These are phyloP conservation scores for Mycocentrospora acerina DNA, from an alignment of 2,329 filamentous ascomycete species.

Conservation along the genomic window DNA sequence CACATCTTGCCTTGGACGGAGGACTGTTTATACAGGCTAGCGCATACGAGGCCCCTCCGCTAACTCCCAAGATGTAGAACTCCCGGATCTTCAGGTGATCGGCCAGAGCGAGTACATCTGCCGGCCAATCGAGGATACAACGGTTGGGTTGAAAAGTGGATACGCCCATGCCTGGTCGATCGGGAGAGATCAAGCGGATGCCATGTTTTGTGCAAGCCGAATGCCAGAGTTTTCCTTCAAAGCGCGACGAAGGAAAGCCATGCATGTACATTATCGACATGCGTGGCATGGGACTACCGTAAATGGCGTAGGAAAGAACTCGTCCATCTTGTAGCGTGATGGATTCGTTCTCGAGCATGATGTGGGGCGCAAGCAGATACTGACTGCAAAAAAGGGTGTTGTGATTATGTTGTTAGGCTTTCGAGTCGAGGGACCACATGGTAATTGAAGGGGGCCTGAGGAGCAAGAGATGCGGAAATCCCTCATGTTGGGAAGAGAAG, in stretches of 20 bases:
- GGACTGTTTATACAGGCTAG: constrained; percentile 49
- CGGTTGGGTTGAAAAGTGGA: constrained; percentile 44
- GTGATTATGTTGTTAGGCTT: too few relatives aligned
- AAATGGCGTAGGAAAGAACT: constrained; percentile 48
- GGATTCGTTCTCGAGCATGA: constrained; percentile 27
- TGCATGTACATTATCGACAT: constrained; percentile 47
- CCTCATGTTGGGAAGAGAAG: too few relatives aligned
- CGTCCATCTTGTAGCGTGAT: constrained; percentile 41
- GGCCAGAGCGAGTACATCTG: constrained; percentile 46
- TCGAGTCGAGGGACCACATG: too few relatives aligned
- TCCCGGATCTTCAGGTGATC: constrained; percentile 42
- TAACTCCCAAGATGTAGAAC: constrained; percentile 50
- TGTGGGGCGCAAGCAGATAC: too few relatives aligned
- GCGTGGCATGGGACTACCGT: constrained; percentile 46
- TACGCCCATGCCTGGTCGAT: constrained; percentile 49
- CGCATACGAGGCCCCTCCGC: constrained; percentile 52
- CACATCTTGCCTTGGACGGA: constrained; percentile 28
- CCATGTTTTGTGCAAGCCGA: constrained; percentile 34
- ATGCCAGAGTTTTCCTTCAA: constrained; percentile 43
- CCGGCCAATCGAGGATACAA: constrained; percentile 45
- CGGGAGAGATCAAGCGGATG: constrained; percentile 45
- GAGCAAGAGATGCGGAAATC: too few relatives aligned
- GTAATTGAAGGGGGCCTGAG: too few relatives aligned
- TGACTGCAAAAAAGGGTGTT: too few relatives aligned
- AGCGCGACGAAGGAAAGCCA: constrained; percentile 47